These are phyloP conservation scores for Trichoderma asperellum DNA, from an alignment of 2,329 filamentous ascomycete genomes.

Conservation along the genomic window DNA sequence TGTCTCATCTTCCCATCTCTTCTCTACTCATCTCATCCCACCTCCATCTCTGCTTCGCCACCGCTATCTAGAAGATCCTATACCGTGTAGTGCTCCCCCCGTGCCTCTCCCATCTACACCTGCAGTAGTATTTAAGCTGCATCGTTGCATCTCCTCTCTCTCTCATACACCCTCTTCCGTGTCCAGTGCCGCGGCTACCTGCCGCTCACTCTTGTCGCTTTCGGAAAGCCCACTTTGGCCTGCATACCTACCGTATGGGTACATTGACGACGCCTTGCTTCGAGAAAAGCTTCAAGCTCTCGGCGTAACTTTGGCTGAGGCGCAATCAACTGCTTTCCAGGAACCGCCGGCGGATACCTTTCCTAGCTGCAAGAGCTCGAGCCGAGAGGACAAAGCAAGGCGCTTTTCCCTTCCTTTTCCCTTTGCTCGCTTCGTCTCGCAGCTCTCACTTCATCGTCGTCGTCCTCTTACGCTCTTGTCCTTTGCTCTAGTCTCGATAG, in stretches of 20 bases:
- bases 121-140: background rate
- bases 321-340: background rate
- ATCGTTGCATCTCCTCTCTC: background rate
- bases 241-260: background rate
- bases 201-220: slow-evolving; percentile 9
- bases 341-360: background rate
- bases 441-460: background rate
- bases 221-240: slow-evolving; percentile 6
- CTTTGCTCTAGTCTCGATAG: background rate
- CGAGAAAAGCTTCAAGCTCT: slow-evolving; percentile 9
- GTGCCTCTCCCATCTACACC: background rate
- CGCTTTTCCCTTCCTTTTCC: background rate
- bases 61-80: slow-evolving; percentile 4
- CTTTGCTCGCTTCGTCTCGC: background rate
- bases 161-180: background rate
- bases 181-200: slow-evolving; percentile 19
- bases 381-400: background rate
- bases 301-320: background rate
- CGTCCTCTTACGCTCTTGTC: background rate
- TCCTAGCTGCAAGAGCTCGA: background rate
- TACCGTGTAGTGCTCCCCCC: background rate
- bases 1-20: background rate
- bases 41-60: slow-evolving; percentile 9
- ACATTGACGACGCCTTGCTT: slow-evolving; percentile 9
- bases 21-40: background rate